Conservation (phyloP, 2,329 filamentous ascomycete species). For the Sclerotiophoma versabilis region DNA sequence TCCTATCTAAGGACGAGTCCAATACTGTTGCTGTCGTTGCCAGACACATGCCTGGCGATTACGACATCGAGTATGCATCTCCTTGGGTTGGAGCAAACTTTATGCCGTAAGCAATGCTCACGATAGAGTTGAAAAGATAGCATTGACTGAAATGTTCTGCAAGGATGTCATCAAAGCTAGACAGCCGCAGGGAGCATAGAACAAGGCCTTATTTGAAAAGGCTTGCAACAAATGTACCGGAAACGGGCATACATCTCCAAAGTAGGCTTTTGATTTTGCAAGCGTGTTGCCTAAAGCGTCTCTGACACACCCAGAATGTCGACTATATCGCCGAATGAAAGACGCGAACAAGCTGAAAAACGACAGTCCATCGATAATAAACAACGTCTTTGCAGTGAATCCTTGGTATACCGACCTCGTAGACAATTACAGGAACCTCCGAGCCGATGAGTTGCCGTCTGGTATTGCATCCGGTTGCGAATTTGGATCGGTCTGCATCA, state of each 20-base stretch:
- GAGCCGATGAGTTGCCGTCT: constrained; percentile 41
- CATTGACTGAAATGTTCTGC: background rate
- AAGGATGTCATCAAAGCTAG: constrained; percentile 9
- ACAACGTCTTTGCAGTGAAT: background rate
- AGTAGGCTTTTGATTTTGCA: background rate
- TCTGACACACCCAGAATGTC: background rate
- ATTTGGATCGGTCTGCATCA: constrained; percentile 88
- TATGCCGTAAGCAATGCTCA: constrained; percentile 19
- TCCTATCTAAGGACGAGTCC: constrained; percentile 55
- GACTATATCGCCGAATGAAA: background rate
- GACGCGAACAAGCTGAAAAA: background rate
- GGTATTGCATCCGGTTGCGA: constrained; percentile 73
- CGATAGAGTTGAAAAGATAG: background rate
- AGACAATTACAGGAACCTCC: background rate
- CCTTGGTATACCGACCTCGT: background rate
- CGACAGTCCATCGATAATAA: background rate
- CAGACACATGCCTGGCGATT: constrained; percentile 93
- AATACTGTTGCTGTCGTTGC: constrained; percentile 70
- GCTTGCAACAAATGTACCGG: constrained; percentile 23
- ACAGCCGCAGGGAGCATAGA: constrained; percentile 5
- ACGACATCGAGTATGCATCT: constrained; percentile 90
- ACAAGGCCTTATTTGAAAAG: constrained; percentile 53
- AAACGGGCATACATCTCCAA: constrained; percentile 1
- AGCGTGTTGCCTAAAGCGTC: background rate
- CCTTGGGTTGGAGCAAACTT: constrained; percentile 86